Base-by-base conservation (phyloP, 805 yeast species). In the Hanseniaspora opuntiae region DNA sequence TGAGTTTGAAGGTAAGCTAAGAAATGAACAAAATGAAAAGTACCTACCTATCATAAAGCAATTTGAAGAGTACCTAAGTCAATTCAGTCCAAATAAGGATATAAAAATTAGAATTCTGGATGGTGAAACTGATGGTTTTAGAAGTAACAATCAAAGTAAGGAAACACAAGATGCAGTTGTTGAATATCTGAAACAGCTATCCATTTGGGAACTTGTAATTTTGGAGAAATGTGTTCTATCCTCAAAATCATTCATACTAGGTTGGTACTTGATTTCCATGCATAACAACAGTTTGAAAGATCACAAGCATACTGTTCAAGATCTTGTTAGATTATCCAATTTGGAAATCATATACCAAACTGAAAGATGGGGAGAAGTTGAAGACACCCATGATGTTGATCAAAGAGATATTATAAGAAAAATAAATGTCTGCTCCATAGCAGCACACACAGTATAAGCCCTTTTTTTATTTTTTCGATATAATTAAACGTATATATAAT, bases 301-400 rank as follows among this genome's bases (percentile, higher is more conserved):
- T 10, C 58, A 70, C 30, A 66, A 69, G 52, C 66, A 75, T 51
- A 58, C 78, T 2, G 68, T 85, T 17, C 88, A 83, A 52, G 85
- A 86, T 57, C 74, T 90, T 39, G 83, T 89, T 1, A 78, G 78
- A 61, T 76, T 84, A 55, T 88, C 88, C 10, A 81, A 84, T 54
- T 71, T 93, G 61, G 99, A 93, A 63, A 81, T 82, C 14, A 79
- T 82, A 35, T 78, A 77, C 67, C 99, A 93, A 68, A 85, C 95
- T 36, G 80, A 79, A 22, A 76, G 81, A 62, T 93, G 98, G 98
- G 98, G 98, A 33, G 97, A 90, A 67, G 97, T 90, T 24, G 97
- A 93, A 69, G 98, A 93, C 63, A 87, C 97, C 2, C 98, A 93
- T 64, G 98, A 93, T 65, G 97, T 93, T n/a, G 95, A 86, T 62